phyloP scores from a whole-genome alignment of 352 stramenopile genomes.

The Hyphochytrium catenoides region DNA sequence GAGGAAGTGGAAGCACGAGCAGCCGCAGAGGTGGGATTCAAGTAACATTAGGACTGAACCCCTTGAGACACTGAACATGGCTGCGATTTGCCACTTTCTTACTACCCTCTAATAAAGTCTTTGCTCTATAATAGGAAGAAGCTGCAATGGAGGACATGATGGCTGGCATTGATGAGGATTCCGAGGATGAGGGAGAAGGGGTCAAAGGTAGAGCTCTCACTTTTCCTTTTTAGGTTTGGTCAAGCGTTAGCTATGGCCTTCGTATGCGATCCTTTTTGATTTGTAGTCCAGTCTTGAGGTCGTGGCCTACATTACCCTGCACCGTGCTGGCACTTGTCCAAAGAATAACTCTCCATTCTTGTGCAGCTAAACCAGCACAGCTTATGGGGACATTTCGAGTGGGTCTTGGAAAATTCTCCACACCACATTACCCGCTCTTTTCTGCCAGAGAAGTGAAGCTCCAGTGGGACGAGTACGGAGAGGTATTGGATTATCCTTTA shows the following conservation, averaged over 20 bases:
- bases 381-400: slow-evolving; percentile 59
- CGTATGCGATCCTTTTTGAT: no score
- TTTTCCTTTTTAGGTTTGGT: background rate
- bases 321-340: no score
- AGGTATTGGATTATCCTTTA: slow-evolving; percentile 14
- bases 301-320: no score
- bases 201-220: slow-evolving; percentile 28
- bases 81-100: no score
- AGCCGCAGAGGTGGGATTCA: no score
- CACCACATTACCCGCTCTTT: slow-evolving; percentile 61
- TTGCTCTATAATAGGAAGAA: slow-evolving; percentile 61
- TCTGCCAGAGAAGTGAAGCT: slow-evolving; percentile 52
- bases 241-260: no score
- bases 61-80: no score
- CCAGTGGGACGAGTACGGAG: slow-evolving; percentile 68
- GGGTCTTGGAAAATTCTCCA: slow-evolving; percentile 48
- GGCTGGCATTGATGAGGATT: slow-evolving; percentile 63
- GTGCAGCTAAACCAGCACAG: no score
- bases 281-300: no score
- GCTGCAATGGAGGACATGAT: slow-evolving; percentile 73
- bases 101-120: no score
- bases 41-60: no score
- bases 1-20: slow-evolving; percentile 59
- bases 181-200: slow-evolving; percentile 27
- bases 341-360: no score